Conservation (phyloP, 2,329 filamentous ascomycete genomes). For the Fusarium denticulatum region DNA sequence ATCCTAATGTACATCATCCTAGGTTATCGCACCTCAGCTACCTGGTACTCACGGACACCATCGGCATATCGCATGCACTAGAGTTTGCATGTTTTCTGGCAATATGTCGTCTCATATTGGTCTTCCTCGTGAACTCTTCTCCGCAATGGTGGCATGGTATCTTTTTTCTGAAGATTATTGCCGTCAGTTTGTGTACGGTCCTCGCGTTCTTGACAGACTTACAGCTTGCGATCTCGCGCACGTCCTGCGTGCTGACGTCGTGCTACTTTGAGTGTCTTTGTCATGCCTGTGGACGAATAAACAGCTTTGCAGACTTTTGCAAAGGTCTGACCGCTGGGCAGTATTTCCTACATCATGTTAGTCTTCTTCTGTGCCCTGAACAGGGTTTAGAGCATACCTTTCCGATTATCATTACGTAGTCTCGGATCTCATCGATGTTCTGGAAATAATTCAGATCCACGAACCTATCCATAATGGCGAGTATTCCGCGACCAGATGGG, state of each 20-base stretch:
- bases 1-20: too few relatives aligned
- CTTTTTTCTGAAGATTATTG: fast-evolving
- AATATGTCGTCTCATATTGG: background rate
- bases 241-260: background rate
- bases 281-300: fast-evolving
- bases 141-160: background rate
- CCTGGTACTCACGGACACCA: background rate
- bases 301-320: background rate
- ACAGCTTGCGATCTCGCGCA: fast-evolving
- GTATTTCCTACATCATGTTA: background rate
- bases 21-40: too few relatives aligned
- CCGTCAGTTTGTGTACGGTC: background rate
- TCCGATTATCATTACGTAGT: background rate
- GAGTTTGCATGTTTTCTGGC: background rate
- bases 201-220: fast-evolving
- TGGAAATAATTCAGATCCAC: background rate
- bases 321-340: fast-evolving
- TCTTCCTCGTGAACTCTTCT: background rate
- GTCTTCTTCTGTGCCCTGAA: fast-evolving
- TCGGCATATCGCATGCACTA: fast-evolving
- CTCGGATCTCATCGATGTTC: fast-evolving
- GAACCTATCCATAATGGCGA: background rate
- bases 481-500: fast-evolving
- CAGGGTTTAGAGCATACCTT: fast-evolving
- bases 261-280: fast-evolving